phyloP scores from a whole-genome alignment of 2,329 filamentous ascomycete species.

The Colletotrichum eleusines region DNA sequence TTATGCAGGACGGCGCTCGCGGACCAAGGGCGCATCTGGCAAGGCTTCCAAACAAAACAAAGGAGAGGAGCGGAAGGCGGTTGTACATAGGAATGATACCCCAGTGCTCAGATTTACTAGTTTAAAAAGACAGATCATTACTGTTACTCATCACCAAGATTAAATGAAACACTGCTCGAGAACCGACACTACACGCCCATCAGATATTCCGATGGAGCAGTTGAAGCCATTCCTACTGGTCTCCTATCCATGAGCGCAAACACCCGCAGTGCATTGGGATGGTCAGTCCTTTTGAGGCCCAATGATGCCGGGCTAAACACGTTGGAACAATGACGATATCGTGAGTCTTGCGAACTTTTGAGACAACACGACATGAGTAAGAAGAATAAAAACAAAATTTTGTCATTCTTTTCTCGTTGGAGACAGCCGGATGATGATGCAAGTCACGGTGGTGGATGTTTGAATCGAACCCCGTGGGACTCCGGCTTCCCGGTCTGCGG shows the following conservation, averaged over 20 bases:
- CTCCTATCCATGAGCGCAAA: neutral
- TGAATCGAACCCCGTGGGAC: neutral
- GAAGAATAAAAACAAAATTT: too few species aligned
- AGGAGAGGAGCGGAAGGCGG: slow-evolving; percentile 14
- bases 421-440: too few species aligned
- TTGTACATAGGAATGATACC: slow-evolving; percentile 41
- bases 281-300: neutral
- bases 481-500: neutral
- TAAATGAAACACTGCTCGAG: neutral
- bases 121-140: neutral
- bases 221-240: neutral
- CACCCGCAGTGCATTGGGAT: too few species aligned
- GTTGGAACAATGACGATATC: neutral
- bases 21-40: slow-evolving; percentile 26
- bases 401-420: too few species aligned
- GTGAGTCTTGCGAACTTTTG: too few species aligned
- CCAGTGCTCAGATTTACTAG: slow-evolving; percentile 35
- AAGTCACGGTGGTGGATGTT: too few species aligned
- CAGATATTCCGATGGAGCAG: neutral
- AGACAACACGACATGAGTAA: too few species aligned
- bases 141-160: neutral
- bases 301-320: neutral
- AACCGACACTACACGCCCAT: neutral
- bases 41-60: slow-evolving; percentile 1
- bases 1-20: slow-evolving; percentile 28